Base-by-base conservation (phyloP, 257 asterid species). In the Fraxinus anomala region DNA sequence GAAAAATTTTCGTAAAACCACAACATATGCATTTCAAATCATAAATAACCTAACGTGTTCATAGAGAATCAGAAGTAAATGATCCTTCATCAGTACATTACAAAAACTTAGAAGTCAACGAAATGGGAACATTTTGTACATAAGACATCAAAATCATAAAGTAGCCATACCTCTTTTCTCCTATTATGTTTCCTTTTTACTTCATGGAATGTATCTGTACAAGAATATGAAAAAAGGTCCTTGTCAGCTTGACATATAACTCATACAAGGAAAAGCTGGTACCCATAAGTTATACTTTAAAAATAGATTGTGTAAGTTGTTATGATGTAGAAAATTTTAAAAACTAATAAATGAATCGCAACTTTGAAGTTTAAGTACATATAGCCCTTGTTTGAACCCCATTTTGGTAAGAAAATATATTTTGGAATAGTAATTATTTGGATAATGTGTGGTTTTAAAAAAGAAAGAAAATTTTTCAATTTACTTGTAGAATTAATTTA, bases 171-270 rank as follows among this genome's bases (percentile, higher is more conserved):
- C 98, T 89, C 96, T 84, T 90, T 93, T 82, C 83, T 93, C 69
- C 89, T 86, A 76, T 89, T 92, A 34, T 96, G 93, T 75, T 91
- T 93, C 83, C 97, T 85, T 81, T 87, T 90, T 26, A 92, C 98
- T 85, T 93, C 98, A 76, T 93, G 98, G 83, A 93, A 93, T 47
- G 98, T 84, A 82, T 93, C 98, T 93, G 96, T 80, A 79, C 39
- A 76, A 75, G 78, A 77, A 80, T 13, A 77, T 65, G 61, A 61
- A 56, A 68, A 56, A 76, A 42, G 42, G 13, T 70, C 79, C 59
- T 76, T 31, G 70, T 83, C 72, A 85, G 88, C 72, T 78, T 37
- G 75, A 76, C 9, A 73, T 59, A 77, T 30, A 76, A 49, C 68
- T 28, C 72, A 77, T 74, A 68, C 54, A 73, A 26, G 63, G 5